A percentile compares a stretch with the other conserved stretches of the same genome.
phyloP scores from a whole-genome alignment of 176 grass and related monocot genomes.

The Cenchrus purpureus region DNA sequence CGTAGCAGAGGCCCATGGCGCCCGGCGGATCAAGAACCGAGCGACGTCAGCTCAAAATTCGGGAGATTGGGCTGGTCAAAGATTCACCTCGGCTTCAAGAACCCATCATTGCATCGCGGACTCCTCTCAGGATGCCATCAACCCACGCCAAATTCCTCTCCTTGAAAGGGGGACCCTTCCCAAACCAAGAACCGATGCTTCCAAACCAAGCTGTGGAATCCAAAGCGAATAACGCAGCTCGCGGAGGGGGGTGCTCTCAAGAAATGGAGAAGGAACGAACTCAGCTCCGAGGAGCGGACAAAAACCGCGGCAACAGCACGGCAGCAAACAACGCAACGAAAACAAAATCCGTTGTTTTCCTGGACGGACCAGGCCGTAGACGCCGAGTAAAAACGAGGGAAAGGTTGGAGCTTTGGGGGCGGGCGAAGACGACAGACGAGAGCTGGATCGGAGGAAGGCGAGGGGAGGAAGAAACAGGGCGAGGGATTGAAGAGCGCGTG shows the following conservation, averaged over 20 bases:
- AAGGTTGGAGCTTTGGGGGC: constrained; percentile 27
- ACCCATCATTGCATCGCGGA: constrained; percentile 27
- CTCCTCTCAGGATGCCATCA: constrained; percentile 1
- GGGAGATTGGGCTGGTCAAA: constrained; percentile 23
- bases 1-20: constrained; percentile 88
- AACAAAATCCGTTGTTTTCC: constrained; percentile 14
- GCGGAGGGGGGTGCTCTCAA: neutral
- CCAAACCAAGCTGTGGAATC: constrained; percentile 3
- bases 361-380: constrained; percentile 11
- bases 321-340: constrained; percentile 6
- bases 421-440: constrained; percentile 3
- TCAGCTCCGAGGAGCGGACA: constrained; percentile 1
- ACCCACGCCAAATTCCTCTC: constrained; percentile 5
- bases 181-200: constrained; percentile 7
- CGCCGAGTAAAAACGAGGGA: constrained; percentile 5
- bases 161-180: neutral
- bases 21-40: constrained; percentile 39
- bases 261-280: neutral
- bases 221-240: neutral
- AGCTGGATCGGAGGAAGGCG: constrained; percentile 18
- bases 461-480: constrained; percentile 23
- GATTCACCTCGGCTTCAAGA: constrained; percentile 39
- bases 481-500: constrained; percentile 45
- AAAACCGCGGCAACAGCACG: neutral
- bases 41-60: constrained; percentile 33